Percentiles rank a stretch among this genome's conserved stretches.
Evolutionary conservation across 345 rosid genomes (phyloP).

Genomic region (Draba incana): DNA sequence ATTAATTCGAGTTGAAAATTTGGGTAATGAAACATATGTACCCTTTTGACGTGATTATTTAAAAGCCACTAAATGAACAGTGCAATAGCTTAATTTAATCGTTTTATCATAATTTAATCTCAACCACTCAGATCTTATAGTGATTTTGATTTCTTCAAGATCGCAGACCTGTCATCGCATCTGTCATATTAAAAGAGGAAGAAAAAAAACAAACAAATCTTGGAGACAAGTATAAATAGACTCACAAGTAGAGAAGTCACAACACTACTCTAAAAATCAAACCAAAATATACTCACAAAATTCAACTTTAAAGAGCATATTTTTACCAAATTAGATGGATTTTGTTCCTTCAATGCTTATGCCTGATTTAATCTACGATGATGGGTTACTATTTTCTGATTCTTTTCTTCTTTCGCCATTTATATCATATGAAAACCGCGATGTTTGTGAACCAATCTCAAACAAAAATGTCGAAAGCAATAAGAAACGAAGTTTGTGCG

Average conservation of each 20-base stretch:
- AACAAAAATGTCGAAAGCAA: slow-evolving; percentile 15
- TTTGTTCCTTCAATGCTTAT: slow-evolving; percentile 26
- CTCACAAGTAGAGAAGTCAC: slow-evolving; percentile 7
- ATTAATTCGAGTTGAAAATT: not conserved
- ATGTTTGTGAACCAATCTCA: slow-evolving; percentile 4
- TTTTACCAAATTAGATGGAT: slow-evolving; percentile 23
- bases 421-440: slow-evolving; percentile 15
- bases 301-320: not conserved
- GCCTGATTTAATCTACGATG: slow-evolving; percentile 25
- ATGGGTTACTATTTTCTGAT: slow-evolving; percentile 32
- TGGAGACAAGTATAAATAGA: slow-evolving; percentile 31
- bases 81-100: slow-evolving; percentile 10
- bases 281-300: slow-evolving; percentile 1
- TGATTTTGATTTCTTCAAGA: slow-evolving; percentile 20
- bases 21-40: slow-evolving; percentile 29
- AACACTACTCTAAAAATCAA: not conserved
- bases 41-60: slow-evolving; percentile 25
- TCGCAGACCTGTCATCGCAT: slow-evolving; percentile 25
- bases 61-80: slow-evolving; percentile 45
- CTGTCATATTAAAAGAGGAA: slow-evolving; percentile 32
- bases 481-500: slow-evolving; percentile 37
- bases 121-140: slow-evolving; percentile 31
- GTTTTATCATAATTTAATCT: slow-evolving; percentile 1
- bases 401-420: slow-evolving; percentile 26
- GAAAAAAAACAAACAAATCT: slow-evolving; percentile 10